Evolutionary conservation across 2,329 filamentous ascomycete genomes (phyloP).

Genomic region (Penicillium palitans): DNA sequence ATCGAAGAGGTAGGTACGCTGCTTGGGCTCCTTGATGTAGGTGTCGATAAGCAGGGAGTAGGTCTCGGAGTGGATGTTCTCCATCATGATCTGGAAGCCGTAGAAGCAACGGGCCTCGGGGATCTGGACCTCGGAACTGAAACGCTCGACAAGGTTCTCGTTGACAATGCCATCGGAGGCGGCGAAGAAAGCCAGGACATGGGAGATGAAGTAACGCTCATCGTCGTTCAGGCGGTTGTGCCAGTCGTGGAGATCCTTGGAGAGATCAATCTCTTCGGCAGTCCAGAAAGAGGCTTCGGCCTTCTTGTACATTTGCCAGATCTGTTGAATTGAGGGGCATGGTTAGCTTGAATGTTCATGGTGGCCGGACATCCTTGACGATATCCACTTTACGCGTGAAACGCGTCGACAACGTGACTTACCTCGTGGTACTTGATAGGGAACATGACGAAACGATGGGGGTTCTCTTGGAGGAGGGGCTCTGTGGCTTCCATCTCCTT

Average conservation of each 20-base stretch:
- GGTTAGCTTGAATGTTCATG: constrained; percentile 15
- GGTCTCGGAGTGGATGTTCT: constrained; percentile 99
- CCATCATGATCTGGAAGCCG: constrained; percentile 99
- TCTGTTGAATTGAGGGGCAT: constrained; percentile 54
- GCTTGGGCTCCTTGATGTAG: constrained; percentile 96
- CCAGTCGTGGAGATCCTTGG: constrained; percentile 99
- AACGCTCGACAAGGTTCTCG: constrained; percentile 97
- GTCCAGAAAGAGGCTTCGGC: constrained; percentile 99
- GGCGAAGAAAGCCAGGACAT: constrained; percentile 98
- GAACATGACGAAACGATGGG: constrained; percentile 94
- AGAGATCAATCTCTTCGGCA: constrained; percentile 97
- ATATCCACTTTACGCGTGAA: constrained; percentile 67
- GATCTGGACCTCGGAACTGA: constrained; percentile 94
- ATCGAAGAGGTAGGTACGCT: constrained; percentile 94
- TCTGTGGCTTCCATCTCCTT: constrained; percentile 76
- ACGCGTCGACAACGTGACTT: constrained; percentile 58
- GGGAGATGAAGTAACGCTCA: constrained; percentile 97
- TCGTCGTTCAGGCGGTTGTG: constrained; percentile 96
- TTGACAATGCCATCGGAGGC: constrained; percentile 99
- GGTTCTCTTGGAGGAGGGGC: constrained; percentile 92
- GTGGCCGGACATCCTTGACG: constrained; percentile 10
- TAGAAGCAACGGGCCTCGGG: constrained; percentile 99
- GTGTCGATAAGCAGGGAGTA: constrained; percentile 99
- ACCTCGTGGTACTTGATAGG: constrained; percentile 99
- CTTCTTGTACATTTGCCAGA: constrained; percentile 99